Percentiles rank a stretch among this genome's conserved stretches.
Conservation (phyloP, 2,329 filamentous ascomycete species). For the Nemania diffusa region DNA sequence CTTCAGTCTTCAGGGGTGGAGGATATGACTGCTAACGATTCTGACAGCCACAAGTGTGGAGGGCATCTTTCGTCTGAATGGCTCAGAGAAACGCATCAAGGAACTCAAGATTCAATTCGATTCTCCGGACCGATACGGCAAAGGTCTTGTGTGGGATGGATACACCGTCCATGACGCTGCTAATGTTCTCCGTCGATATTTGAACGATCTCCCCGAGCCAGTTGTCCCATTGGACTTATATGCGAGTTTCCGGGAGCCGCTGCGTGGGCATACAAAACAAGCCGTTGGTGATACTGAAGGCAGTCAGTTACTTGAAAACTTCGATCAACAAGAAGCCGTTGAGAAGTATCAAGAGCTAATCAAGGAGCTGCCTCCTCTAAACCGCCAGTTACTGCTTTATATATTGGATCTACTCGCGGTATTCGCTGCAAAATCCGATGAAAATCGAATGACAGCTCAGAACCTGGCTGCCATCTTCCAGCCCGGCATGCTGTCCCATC, state of each 20-base stretch:
- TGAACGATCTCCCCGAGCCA: conserved; percentile 95
- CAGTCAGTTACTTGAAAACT: conserved; percentile 76
- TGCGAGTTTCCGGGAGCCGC: conserved; percentile 86
- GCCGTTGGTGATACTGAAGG: conserved; percentile 75
- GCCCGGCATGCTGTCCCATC: conserved; percentile 94
- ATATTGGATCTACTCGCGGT: conserved; percentile 95
- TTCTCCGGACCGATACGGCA: conserved; percentile 94
- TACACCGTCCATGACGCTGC: conserved; percentile 99
- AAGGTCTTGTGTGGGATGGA: conserved; percentile 95
- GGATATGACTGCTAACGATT: conserved; percentile 41
- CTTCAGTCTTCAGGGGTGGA: conserved; percentile 21
- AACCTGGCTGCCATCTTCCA: conserved; percentile 98
- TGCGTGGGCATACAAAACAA: conserved; percentile 77
- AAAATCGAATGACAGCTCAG: conserved; percentile 95
- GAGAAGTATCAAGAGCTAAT: conserved; percentile 87
- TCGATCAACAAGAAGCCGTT: conserved; percentile 81
- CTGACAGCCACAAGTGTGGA: conserved; percentile 86
- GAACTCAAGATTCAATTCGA: conserved; percentile 93
- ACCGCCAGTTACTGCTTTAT: conserved; percentile 92
- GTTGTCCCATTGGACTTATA: conserved; percentile 96
- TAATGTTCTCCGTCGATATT: conserved; percentile 92
- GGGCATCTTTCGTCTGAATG: conserved; percentile 94
- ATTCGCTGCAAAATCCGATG: conserved; percentile 94
- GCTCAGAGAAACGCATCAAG: conserved; percentile 98
- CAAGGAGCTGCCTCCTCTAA: conserved; percentile 89